These are phyloP conservation scores for Aphanomyces euteiches DNA, from an alignment of 352 stramenopile species.

Conservation along the genomic window DNA sequence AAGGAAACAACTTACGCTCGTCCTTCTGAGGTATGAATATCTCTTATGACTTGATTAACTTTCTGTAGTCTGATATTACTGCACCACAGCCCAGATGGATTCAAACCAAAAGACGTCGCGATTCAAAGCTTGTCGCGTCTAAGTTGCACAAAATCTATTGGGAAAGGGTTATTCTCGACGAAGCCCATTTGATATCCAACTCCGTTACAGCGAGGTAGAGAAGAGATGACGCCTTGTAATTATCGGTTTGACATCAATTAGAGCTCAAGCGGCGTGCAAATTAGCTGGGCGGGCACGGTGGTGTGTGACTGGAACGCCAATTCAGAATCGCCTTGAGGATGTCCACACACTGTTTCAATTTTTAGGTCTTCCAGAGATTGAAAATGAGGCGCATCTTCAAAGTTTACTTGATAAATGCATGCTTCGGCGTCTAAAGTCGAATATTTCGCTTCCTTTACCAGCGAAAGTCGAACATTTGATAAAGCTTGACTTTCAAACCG, in stretches of 20 bases:
- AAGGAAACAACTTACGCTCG: conserved; percentile 58
- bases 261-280: conserved; percentile 47
- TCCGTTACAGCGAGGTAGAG: conserved; percentile 50
- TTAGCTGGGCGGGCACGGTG: conserved; percentile 76
- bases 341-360: conserved; percentile 85
- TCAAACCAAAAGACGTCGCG: conserved; percentile 10
- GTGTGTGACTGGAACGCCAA: conserved; percentile 87
- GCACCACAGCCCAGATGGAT: neutral
- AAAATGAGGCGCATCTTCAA: conserved; percentile 57
- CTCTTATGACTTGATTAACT: too few species aligned
- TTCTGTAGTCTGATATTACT: too few species aligned
- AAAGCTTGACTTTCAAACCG: conserved; percentile 54
- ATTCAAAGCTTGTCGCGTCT: conserved; percentile 38
- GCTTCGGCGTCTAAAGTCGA: conserved; percentile 81
- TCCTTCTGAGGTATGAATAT: neutral
- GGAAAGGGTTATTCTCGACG: conserved; percentile 85
- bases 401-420: conserved; percentile 74
- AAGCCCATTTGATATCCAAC: conserved; percentile 88
- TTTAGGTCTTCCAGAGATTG: conserved; percentile 61
- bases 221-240: neutral
- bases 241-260: neutral
- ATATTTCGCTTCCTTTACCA: conserved; percentile 53
- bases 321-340: conserved; percentile 86
- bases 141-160: conserved; percentile 77
- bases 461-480: conserved; percentile 58